Evolutionary conservation across 73 alveolate species (phyloP).

Genomic region (Tetrahymena elliotti): DNA sequence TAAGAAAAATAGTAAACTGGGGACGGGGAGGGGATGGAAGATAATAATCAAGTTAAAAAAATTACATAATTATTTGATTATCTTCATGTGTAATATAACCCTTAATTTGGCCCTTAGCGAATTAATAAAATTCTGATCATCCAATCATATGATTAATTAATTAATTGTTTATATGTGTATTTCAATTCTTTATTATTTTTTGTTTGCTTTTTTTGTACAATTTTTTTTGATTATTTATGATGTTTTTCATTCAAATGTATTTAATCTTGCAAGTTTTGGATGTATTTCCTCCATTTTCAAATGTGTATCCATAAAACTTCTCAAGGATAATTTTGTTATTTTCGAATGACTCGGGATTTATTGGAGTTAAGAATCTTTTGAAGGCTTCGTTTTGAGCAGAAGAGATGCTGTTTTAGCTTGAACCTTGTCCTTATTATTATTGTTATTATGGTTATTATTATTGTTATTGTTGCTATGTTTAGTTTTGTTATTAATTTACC

Average conservation of each 20-base stretch:
- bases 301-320: not conserved
- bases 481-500: not conserved
- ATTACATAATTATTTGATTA: not conserved
- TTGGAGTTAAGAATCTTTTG: not conserved
- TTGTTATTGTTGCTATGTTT: not conserved
- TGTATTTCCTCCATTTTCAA: not conserved
- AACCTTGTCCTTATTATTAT: not conserved
- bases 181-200: too few species aligned
- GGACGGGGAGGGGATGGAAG: too few species aligned
- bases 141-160: not conserved
- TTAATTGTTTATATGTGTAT: not conserved
- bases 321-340: not conserved
- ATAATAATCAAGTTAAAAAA: not conserved
- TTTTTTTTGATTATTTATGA: too few species aligned
- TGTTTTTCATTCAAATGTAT: not conserved
- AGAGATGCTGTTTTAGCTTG: not conserved
- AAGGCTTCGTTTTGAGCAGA: not conserved
- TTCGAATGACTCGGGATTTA: not conserved
- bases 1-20: not conserved
- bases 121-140: not conserved
- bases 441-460: not conserved
- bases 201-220: not conserved
- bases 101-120: not conserved
- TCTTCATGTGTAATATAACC: not conserved
- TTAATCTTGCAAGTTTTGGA: not conserved